phyloP scores from a whole-genome alignment of 495 filamentous ascomycete species.

The Penicillium pancosmium region DNA sequence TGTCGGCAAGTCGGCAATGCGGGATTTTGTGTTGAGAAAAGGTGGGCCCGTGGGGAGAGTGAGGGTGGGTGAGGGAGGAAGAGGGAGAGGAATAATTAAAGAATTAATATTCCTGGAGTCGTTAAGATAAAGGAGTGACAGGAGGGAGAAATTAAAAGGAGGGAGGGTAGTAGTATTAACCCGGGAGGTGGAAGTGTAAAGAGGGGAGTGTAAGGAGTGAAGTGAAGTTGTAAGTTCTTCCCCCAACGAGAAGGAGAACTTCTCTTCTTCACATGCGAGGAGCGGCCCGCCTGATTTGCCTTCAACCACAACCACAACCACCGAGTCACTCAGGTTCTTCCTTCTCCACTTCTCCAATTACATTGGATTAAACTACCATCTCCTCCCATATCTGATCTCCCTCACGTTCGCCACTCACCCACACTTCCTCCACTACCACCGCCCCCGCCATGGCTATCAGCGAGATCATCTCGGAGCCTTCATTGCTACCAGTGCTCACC shows the following conservation, averaged over 20 bases:
- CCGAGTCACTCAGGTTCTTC: too few species aligned
- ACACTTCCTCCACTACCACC: not conserved
- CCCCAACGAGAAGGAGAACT: too few species aligned
- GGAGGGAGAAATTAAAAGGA: slow-evolving; percentile 3
- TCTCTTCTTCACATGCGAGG: too few species aligned
- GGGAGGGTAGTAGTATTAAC: slow-evolving; percentile 8
- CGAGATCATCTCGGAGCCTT: slow-evolving; percentile 69
- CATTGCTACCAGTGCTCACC: slow-evolving; percentile 69
- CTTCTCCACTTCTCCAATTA: too few species aligned
- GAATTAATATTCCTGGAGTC: not conserved
- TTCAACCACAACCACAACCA: too few species aligned
- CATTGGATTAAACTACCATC: too few species aligned
- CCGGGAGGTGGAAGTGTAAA: not conserved
- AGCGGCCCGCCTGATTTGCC: too few species aligned
- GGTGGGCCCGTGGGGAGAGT: slow-evolving; percentile 13
- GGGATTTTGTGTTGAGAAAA: slow-evolving; percentile 8
- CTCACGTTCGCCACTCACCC: not conserved
- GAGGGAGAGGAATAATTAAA: slow-evolving; percentile 6
- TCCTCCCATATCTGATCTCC: too few species aligned
- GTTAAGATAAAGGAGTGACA: not conserved
- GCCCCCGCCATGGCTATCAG: slow-evolving; percentile 49
- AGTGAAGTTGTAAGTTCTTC: not conserved
- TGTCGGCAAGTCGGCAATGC: slow-evolving; percentile 1
- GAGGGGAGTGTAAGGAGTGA: slow-evolving; percentile 4
- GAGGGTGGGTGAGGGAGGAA: not conserved